phyloP scores from a whole-genome alignment of 2,329 filamentous ascomycete genomes.

The Furcasterigmium furcatum region DNA sequence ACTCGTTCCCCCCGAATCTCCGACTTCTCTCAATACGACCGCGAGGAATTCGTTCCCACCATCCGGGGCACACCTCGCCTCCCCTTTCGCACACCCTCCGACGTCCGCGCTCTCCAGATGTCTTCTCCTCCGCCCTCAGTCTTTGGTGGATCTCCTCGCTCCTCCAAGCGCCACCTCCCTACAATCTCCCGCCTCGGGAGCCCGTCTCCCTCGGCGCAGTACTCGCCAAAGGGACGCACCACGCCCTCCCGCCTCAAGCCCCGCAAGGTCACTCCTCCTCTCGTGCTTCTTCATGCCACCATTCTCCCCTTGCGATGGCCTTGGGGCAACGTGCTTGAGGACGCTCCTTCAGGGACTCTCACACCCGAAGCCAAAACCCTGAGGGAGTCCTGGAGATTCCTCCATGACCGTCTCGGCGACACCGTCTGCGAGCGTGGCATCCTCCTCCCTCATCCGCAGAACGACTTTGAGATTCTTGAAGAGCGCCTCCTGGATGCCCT shows the following conservation, averaged over 20 bases:
- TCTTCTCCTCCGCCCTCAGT: constrained; percentile 59
- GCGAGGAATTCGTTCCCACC: constrained; percentile 47
- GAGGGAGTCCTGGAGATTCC: constrained; percentile 61
- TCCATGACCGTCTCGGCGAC: constrained; percentile 69
- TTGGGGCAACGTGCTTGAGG: constrained; percentile 56
- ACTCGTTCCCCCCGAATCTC: constrained; percentile 42
- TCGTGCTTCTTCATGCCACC: constrained; percentile 76
- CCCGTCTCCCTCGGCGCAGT: constrained; percentile 46
- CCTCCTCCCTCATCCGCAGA: constrained; percentile 73
- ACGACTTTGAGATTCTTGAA: constrained; percentile 66
- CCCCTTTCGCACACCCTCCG: constrained; percentile 67
- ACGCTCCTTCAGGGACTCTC: constrained; percentile 30
- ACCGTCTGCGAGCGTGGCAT: constrained; percentile 72
- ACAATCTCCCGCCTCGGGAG: constrained; percentile 57
- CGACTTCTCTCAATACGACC: constrained; percentile 45
- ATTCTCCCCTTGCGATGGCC: constrained; percentile 67
- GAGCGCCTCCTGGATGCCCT: constrained; percentile 55
- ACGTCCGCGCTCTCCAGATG: constrained; percentile 70
- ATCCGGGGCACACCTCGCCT: constrained; percentile 57
- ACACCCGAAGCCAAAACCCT: constrained; percentile 45
- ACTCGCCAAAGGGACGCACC: constrained; percentile 48
- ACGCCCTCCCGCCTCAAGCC: constrained; percentile 57
- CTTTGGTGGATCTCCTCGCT: constrained; percentile 48
- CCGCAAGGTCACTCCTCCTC: constrained; percentile 54
- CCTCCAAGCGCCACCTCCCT: constrained; percentile 45